Evolutionary conservation across 352 stramenopile genomes (phyloP).

Genomic region (Halophytophthora batemanensis): DNA sequence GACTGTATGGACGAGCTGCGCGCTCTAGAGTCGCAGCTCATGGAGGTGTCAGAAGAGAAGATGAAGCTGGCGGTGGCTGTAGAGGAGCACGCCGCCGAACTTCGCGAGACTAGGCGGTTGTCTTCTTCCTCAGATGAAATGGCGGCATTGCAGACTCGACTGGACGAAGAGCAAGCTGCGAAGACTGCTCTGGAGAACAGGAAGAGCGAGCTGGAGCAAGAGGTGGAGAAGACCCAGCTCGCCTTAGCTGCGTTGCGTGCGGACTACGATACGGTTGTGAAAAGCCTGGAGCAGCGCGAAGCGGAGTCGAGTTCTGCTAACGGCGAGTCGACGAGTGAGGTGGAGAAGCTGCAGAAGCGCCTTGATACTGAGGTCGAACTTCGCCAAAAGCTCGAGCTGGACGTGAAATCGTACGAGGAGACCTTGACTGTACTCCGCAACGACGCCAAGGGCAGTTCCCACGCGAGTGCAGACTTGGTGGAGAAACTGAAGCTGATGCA

Average conservation of each 20-base stretch:
- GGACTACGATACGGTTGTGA: constrained; percentile 9
- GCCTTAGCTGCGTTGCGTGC: constrained; percentile 18
- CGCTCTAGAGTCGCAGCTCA: constrained; percentile 44
- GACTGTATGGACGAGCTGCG: constrained; percentile 44
- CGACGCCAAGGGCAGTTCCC: constrained; percentile 49
- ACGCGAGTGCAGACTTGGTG: constrained; percentile 30
- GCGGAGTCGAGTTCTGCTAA: not conserved
- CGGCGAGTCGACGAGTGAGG: constrained; percentile 4
- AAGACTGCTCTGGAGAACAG: constrained; percentile 17
- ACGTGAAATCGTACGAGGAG: constrained; percentile 70
- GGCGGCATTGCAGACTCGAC: constrained; percentile 6
- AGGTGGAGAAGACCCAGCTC: constrained; percentile 10
- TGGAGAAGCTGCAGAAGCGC: constrained; percentile 30
- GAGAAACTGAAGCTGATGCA: constrained; percentile 42
- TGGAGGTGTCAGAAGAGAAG: constrained; percentile 52
- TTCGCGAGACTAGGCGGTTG: constrained; percentile 13
- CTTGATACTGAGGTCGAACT: constrained; percentile 37
- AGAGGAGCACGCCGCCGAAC: constrained; percentile 6
- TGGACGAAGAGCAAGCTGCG: constrained; percentile 13
- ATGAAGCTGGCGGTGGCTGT: constrained; percentile 14
- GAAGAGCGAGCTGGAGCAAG: constrained; percentile 23
- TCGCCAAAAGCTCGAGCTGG: constrained; percentile 46
- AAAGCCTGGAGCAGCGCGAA: constrained; percentile 10
- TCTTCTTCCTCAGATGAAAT: constrained; percentile 15
- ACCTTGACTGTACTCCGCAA: constrained; percentile 45